phyloP scores from a whole-genome alignment of 2,329 filamentous ascomycete genomes.

The Rutstroemia sp. region DNA sequence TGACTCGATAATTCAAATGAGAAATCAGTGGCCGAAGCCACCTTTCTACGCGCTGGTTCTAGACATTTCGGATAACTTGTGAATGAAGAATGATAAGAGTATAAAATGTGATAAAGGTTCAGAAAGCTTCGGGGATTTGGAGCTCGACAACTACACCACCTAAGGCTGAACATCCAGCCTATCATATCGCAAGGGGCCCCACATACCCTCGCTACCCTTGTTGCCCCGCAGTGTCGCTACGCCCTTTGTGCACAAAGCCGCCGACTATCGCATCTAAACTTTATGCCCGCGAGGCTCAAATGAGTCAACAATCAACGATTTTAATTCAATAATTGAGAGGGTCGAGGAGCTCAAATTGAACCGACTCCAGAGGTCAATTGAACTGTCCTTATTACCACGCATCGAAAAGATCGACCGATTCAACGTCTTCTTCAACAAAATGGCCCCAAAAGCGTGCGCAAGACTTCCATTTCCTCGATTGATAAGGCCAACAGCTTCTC shows the following conservation, averaged over 20 bases:
- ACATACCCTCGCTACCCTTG: background rate
- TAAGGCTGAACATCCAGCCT: conserved; percentile 1
- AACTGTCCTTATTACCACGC: no score
- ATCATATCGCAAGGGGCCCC: background rate
- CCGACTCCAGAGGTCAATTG: no score
- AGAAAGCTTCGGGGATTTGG: background rate
- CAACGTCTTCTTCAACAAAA: conserved; percentile 9
- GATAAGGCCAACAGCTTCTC: conserved; percentile 19
- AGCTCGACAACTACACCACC: background rate
- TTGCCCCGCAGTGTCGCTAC: background rate
- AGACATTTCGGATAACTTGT: conserved; percentile 12
- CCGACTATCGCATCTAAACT: background rate
- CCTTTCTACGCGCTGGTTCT: conserved; percentile 23
- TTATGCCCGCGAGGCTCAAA: background rate
- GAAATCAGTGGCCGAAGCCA: conserved; percentile 26
- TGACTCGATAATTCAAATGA: conserved; percentile 1
- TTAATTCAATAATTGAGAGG: no score
- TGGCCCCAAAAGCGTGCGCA: conserved; percentile 24
- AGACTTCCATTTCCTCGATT: conserved; percentile 19
- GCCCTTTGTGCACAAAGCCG: background rate
- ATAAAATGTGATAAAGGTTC: background rate
- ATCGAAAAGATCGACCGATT: no score
- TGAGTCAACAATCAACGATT: background rate
- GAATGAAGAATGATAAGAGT: background rate
- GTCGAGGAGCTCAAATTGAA: no score